Conservation (phyloP, 1,284 basidiomycete genomes). For the Cystobasidium sp. region DNA sequence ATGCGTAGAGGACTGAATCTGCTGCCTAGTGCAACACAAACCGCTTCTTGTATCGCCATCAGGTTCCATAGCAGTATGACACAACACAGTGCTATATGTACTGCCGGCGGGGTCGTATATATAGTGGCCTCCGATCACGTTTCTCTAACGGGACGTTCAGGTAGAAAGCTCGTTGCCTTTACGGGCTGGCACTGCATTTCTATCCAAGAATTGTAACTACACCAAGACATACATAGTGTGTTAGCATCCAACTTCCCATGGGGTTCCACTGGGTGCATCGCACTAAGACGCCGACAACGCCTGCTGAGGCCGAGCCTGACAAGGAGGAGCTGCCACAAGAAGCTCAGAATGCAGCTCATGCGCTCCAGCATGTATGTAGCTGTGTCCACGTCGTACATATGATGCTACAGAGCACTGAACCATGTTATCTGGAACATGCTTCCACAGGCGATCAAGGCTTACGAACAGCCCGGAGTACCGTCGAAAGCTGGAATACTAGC, state of each 20-base stretch:
- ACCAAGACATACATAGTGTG: too few species aligned
- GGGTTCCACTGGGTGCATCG: conserved; percentile 17
- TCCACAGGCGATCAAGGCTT: conserved; percentile 7
- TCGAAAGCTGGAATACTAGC: conserved; percentile 26
- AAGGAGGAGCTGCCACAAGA: conserved; percentile 28
- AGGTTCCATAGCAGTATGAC: too few species aligned
- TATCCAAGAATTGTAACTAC: too few species aligned
- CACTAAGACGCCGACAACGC: conserved; percentile 2
- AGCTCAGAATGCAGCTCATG: conserved; percentile 24
- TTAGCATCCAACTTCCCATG: background rate
- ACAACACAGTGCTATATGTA: too few species aligned
- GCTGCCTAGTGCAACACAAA: too few species aligned
- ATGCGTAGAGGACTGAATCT: too few species aligned
- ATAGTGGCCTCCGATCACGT: too few species aligned
- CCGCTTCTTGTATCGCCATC: too few species aligned
- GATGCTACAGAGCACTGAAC: background rate
- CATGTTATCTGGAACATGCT: background rate
- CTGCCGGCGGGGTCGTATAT: too few species aligned
- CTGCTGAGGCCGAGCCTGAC: conserved; percentile 12
- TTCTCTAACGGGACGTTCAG: too few species aligned
- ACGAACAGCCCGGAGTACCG: conserved; percentile 31
- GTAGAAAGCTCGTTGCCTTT: too few species aligned
- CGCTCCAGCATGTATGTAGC: conserved; percentile 21
- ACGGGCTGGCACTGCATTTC: too few species aligned
- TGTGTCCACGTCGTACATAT: background rate